Conservation (phyloP, 78 protist species). For the Neovahlkampfia damariscottae region DNA sequence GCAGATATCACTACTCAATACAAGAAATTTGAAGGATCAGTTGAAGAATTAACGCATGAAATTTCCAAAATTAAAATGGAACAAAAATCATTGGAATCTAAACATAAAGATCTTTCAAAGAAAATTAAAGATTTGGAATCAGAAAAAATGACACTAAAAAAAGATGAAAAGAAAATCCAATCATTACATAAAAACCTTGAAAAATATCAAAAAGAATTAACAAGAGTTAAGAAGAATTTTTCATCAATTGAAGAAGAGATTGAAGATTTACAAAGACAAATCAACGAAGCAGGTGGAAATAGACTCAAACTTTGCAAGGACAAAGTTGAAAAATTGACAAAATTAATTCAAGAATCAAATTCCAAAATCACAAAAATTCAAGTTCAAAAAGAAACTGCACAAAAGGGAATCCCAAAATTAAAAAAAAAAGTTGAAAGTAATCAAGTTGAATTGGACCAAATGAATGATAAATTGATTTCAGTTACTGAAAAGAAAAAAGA, state of each 20-base stretch:
- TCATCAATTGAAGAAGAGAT: neutral
- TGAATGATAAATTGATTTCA: neutral
- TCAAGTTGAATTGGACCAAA: neutral
- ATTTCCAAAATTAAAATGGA: neutral
- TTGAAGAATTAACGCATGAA: neutral
- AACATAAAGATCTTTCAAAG: neutral
- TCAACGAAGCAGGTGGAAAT: conserved; percentile 5
- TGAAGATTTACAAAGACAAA: conserved; percentile 4
- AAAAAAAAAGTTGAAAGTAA: neutral
- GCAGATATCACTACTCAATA: neutral
- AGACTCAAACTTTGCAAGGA: neutral
- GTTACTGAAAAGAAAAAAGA: neutral
- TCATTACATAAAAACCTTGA: neutral
- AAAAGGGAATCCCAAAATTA: neutral
- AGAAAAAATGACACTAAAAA: too few relatives aligned
- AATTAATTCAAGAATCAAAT: neutral
- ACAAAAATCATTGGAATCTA: neutral
- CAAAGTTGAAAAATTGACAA: neutral
- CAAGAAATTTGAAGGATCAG: neutral
- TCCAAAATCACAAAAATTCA: neutral
- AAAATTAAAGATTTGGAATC: neutral
- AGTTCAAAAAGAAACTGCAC: neutral
- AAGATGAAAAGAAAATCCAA: too few relatives aligned
- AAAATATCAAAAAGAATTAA: neutral
- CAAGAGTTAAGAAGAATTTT: neutral